Base-by-base conservation (phyloP, 2,329 filamentous ascomycete genomes). In the Colletotrichum chrysophilum region DNA sequence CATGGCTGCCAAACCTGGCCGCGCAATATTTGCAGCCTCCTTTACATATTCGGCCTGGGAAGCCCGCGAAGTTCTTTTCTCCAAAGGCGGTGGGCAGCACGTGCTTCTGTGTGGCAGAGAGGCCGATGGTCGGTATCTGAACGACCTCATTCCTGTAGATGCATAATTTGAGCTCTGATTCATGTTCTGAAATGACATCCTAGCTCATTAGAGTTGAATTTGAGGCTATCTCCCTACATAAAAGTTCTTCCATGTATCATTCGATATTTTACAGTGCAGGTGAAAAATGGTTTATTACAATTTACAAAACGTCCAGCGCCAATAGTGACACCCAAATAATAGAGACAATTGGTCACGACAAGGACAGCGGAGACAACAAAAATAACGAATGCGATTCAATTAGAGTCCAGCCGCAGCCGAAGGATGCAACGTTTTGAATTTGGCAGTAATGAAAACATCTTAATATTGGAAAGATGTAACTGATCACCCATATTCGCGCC, bases 261-360 rank as follows among this genome's bases (percentile, higher is more conserved):
- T n/a, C n/a, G n/a, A n/a, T n/a, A n/a, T n/a, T n/a, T n/a, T n/a
- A n/a, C 24, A 24, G 36, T 2, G 3, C 38, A n/a, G 18, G 18
- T 48, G 18, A 48, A n/a, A 48, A 3, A 48, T 48, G 18, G n/a
- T 0, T 48, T n/a, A n/a, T n/a, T n/a, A n/a, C n/a, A n/a, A n/a
- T n/a, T 5, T n/a, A 7, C 14, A 12, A 13, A 0, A 13, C n/a
- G 14, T 0, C 43, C 10, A 6, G 38, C 3, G 38, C 1, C 3
- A n/a, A 48, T 48, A 0, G 9, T 0, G 10, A 7, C 18, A 6
- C 18, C 9, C 5, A 2, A 12, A 48, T 0, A 6, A 21, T 2
- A 2, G 1, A 21, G 3, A 16, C n/a, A 0, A n/a, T 18, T 0
- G 36, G 16, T 36, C 7, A 18, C 36, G 8, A 5, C 8, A 18